These are phyloP conservation scores for Hypoxylon crocopeplum DNA, from an alignment of 495 filamentous ascomycete genomes.

Conservation along the genomic window DNA sequence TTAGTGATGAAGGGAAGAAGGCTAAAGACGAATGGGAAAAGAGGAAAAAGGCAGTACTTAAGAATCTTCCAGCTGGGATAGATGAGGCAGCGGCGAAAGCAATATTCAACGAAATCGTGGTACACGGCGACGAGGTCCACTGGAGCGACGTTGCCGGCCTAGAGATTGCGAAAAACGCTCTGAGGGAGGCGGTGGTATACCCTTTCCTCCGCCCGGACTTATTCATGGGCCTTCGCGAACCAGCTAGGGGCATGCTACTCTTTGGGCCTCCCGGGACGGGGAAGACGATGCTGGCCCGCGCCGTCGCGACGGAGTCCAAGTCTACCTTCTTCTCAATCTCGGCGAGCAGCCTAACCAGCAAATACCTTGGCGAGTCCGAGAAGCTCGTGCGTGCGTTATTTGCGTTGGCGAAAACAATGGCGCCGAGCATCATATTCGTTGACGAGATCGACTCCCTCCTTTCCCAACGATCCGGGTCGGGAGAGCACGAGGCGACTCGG, in stretches of 20 bases:
- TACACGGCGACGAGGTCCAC: constrained; percentile 91
- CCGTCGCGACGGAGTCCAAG: constrained; percentile 92
- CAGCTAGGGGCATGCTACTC: constrained; percentile 92
- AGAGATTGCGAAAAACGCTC: constrained; percentile 85
- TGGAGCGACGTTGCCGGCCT: constrained; percentile 96
- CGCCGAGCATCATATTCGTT: constrained; percentile 97
- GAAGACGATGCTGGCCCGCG: constrained; percentile 97
- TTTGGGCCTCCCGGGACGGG: constrained; percentile 97
- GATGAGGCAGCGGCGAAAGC: constrained; percentile 84
- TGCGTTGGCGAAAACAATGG: constrained; percentile 84
- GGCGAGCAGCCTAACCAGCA: constrained; percentile 90
- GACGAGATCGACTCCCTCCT: constrained; percentile 98
- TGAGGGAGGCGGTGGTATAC: constrained; percentile 97
- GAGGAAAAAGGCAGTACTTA: constrained; percentile 64
- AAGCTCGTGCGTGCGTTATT: constrained; percentile 96
- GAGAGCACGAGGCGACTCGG: constrained; percentile 91
- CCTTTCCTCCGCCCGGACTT: constrained; percentile 95
- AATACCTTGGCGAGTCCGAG: constrained; percentile 96
- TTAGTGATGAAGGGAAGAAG: constrained; percentile 45
- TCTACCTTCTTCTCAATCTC: constrained; percentile 98
- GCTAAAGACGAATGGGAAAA: constrained; percentile 57
- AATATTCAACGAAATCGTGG: constrained; percentile 95
- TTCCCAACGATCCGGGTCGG: constrained; percentile 78
- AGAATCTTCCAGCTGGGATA: constrained; percentile 78
- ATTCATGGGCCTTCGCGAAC: constrained; percentile 94